These are phyloP conservation scores for Volvox reticuliferus DNA, from an alignment of 139 green algal genomes.

Conservation along the genomic window DNA sequence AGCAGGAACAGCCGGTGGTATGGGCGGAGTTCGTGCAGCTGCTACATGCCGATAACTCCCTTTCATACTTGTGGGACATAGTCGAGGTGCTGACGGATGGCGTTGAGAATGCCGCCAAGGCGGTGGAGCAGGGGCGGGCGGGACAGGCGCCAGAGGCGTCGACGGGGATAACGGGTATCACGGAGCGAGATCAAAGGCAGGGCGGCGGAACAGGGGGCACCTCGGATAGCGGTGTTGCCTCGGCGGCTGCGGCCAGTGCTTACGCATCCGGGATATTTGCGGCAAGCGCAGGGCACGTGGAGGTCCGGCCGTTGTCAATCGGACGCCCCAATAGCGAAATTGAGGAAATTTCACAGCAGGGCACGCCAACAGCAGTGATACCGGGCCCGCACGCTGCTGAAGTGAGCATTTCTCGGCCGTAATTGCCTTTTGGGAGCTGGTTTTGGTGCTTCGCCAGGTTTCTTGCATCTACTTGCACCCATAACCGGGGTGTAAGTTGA, in stretches of 20 bases:
- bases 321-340: background rate
- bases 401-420: background rate
- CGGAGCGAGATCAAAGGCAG: background rate
- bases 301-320: slow-evolving; percentile 9
- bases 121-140: background rate
- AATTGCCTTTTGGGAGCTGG: background rate
- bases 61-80: slow-evolving; percentile 39
- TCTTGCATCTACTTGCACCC: too few species aligned
- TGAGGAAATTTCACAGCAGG: background rate
- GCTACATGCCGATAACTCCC: slow-evolving; percentile 6
- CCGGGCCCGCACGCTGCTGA: background rate
- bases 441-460: too few species aligned
- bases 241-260: too few species aligned
- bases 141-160: background rate
- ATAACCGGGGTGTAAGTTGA: too few species aligned
- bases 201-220: background rate
- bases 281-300: slow-evolving; percentile 12
- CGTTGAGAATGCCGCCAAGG: background rate
- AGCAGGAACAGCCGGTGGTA: slow-evolving; percentile 35
- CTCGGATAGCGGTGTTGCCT: background rate
- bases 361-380: background rate
- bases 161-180: background rate
- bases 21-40: slow-evolving; percentile 45
- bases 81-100: slow-evolving; percentile 20
- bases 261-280: background rate